Evolutionary conservation across 768 basidiomycete species (phyloP).

Genomic region (Lepiota brunneoincarnata): DNA sequence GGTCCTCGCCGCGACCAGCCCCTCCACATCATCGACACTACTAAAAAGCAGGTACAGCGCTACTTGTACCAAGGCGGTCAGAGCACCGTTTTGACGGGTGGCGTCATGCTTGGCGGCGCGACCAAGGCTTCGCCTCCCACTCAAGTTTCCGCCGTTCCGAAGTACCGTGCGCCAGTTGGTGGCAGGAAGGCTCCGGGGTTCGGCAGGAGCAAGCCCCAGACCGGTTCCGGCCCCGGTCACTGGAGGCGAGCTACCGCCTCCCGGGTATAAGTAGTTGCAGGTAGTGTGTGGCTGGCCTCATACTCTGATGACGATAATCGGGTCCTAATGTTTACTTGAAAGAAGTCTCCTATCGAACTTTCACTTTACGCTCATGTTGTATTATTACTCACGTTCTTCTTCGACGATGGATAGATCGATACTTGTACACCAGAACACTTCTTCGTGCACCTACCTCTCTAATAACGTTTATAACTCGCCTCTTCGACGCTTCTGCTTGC

Average conservation of each 20-base stretch:
- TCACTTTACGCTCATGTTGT: no score
- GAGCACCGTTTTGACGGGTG: constrained; percentile 41
- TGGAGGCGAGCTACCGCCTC: constrained; percentile 14
- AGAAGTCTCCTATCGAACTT: no score
- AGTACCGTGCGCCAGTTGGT: constrained; percentile 17
- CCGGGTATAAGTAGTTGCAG: no score
- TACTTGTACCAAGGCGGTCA: constrained; percentile 42
- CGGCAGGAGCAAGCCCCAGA: not conserved
- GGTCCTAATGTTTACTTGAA: no score
- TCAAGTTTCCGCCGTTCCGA: constrained; percentile 11
- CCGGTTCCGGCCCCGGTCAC: constrained; percentile 9
- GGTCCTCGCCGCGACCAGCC: constrained; percentile 7
- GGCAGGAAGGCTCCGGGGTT: constrained; percentile 10
- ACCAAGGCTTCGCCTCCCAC: not conserved
- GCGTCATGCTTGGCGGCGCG: constrained; percentile 39
- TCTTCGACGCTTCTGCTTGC: no score
- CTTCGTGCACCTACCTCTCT: no score
- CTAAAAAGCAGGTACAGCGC: constrained; percentile 26
- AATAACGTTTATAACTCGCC: no score
- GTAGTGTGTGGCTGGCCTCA: no score
- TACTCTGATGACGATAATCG: no score
- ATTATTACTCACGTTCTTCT: no score
- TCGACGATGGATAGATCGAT: no score
- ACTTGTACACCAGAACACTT: no score
- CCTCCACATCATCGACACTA: constrained; percentile 20